Evolutionary conservation across 2,329 filamentous ascomycete species (phyloP), one percentile per base, ranked within the genome.

Genomic region (Remersonia thermophila): DNA sequence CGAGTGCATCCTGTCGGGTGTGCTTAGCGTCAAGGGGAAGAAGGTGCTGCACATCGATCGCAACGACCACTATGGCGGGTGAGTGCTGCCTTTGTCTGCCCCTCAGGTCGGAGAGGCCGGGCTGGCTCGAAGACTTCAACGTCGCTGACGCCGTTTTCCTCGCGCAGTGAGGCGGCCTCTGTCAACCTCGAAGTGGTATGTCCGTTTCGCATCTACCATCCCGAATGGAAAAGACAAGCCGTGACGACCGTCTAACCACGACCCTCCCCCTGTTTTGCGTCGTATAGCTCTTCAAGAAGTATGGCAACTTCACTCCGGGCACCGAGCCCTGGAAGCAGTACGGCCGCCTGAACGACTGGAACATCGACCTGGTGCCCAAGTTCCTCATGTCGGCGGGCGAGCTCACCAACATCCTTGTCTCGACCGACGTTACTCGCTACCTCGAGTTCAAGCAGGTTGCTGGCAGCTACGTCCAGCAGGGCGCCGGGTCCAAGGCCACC

Each of bases 11-110:
- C 83, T 98, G 52, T 95, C 89, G 59, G 91, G 87, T 63, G 87
- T 98, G 44, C 69, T 96, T 58, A 94, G 86, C 68, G 89, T 96
- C 55, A 95, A 96, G 72, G 89, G 89, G 62, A 89, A 93, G 73
- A 96, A 96, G 71, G 91, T 98, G 56, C 75, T 98, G 48, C 91
- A 98, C 69, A 94, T 98, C 60, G 91, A 96, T 67, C 81, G 87
- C 58, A 96, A 96, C 60, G 85, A 93, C 61, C 87, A 96, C 69
- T 96, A 95, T 57, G 91, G 91, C 73, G 91, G 85, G 87, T 93
- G 67, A 55, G 82, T 71, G 42, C 37, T 42, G 37, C 36, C 25
- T 36, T 32, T 41, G 8, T 18, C 27, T 13, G 15, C 20, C n/a
- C n/a, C n/a, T n/a, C n/a, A n/a, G n/a, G n/a, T n/a, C n/a, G n/a